Percentiles rank a stretch among this genome's conserved stretches.
These are phyloP conservation scores for Eutypella sp. DNA, from an alignment of 2,329 filamentous ascomycete genomes.

Conservation along the genomic window DNA sequence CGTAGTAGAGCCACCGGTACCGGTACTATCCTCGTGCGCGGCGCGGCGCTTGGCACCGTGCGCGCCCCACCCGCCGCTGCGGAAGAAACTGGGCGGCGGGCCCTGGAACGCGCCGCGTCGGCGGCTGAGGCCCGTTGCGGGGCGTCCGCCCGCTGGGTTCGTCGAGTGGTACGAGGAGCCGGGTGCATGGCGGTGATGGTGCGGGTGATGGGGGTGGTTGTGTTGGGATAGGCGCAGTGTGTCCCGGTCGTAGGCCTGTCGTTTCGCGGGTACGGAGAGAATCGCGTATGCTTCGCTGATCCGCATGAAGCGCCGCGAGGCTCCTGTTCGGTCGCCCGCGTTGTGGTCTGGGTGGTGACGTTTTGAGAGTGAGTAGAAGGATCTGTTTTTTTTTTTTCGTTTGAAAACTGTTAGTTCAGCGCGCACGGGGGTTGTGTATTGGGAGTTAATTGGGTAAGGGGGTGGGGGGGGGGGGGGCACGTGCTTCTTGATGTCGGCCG, in stretches of 20 bases:
- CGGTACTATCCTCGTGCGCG: conserved; percentile 42
- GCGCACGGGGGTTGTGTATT: neutral
- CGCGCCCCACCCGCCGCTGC: conserved; percentile 70
- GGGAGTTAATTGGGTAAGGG: neutral
- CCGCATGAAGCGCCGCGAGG: conserved; percentile 71
- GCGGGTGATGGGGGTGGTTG: conserved; percentile 20
- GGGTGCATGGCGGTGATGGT: conserved; percentile 21
- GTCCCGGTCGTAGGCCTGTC: conserved; percentile 75
- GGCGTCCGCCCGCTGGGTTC: conserved; percentile 65
- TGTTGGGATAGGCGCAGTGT: conserved; percentile 40
- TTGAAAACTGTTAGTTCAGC: too few species aligned
- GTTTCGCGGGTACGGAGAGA: conserved; percentile 68
- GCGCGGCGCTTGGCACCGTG: conserved; percentile 55
- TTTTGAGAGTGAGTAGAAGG: conserved; percentile 90
- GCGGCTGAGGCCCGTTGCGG: conserved; percentile 74
- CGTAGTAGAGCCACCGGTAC: conserved; percentile 2
- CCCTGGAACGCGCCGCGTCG: conserved; percentile 73
- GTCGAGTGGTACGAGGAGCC: conserved; percentile 51
- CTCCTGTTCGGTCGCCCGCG: conserved; percentile 56
- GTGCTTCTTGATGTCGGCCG: conserved; percentile 79
- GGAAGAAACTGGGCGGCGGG: conserved; percentile 85
- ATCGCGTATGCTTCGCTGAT: conserved; percentile 80
- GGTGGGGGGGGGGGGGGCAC: conserved; percentile 1
- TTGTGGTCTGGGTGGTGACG: conserved; percentile 90
- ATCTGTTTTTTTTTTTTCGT: conserved; percentile 42